Conservation (phyloP, 1,284 basidiomycete genomes). For the Amylostereum areolatum region DNA sequence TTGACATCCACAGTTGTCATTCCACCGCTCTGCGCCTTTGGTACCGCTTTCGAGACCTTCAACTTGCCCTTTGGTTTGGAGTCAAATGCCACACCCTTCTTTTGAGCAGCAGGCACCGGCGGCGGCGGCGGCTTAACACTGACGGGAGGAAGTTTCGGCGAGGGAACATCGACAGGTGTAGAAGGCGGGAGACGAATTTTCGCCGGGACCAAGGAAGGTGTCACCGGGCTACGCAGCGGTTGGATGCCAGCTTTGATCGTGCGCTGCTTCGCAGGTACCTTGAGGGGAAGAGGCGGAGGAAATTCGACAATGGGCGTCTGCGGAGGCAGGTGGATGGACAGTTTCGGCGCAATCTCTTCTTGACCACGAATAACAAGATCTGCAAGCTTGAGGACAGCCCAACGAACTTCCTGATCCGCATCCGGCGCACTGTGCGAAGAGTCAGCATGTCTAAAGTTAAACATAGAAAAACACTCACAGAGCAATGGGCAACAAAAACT, state of each 20-base stretch:
- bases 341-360: slow-evolving; percentile 81
- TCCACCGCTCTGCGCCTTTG: slow-evolving; percentile 74
- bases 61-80: slow-evolving; percentile 9
- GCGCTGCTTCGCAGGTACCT: slow-evolving; percentile 38
- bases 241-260: slow-evolving; percentile 37
- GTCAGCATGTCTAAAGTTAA: neutral
- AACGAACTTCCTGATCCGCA: slow-evolving; percentile 83
- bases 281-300: slow-evolving; percentile 49
- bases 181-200: slow-evolving; percentile 50
- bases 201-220: slow-evolving; percentile 37
- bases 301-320: slow-evolving; percentile 67
- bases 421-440: slow-evolving; percentile 49
- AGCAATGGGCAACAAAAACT: slow-evolving; percentile 75
- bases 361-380: slow-evolving; percentile 83
- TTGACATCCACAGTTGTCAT: slow-evolving; percentile 79
- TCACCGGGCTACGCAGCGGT: slow-evolving; percentile 36
- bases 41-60: slow-evolving; percentile 39
- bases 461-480: slow-evolving; percentile 46
- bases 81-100: slow-evolving; percentile 9
- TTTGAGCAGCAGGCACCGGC: slow-evolving; percentile 23
- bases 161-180: slow-evolving; percentile 15
- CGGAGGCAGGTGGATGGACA: slow-evolving; percentile 78
- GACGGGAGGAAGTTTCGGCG: slow-evolving; percentile 1
- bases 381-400: slow-evolving; percentile 88
- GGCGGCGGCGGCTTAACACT: slow-evolving; percentile 20